Evolutionary conservation across 805 yeast species (phyloP).

Genomic region (Candida xyloterini): DNA sequence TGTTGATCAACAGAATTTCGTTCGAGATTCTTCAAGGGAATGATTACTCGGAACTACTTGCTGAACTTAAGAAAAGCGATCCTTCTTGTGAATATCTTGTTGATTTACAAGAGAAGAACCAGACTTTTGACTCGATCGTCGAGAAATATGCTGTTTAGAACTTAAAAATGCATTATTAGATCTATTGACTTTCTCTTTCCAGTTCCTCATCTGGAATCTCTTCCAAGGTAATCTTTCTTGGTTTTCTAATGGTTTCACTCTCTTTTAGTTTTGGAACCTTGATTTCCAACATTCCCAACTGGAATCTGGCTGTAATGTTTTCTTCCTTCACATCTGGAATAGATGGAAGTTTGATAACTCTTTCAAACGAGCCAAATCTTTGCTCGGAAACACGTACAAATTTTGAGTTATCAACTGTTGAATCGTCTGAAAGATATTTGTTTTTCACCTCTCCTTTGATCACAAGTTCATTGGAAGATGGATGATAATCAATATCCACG

Average conservation of each 20-base stretch:
- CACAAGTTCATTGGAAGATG: slow-evolving; percentile 50
- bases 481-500: slow-evolving; percentile 57
- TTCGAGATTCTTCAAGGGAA: slow-evolving; percentile 54
- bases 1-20: slow-evolving; percentile 64
- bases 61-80: slow-evolving; percentile 43
- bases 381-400: slow-evolving; percentile 49
- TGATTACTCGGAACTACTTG: slow-evolving; percentile 21
- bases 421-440: slow-evolving; percentile 34
- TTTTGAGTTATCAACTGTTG: slow-evolving; percentile 31
- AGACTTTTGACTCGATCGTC: slow-evolving; percentile 66
- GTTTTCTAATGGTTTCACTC: slow-evolving; percentile 15
- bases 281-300: slow-evolving; percentile 53
- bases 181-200: slow-evolving; percentile 20
- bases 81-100: slow-evolving; percentile 48
- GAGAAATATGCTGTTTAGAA: slow-evolving; percentile 43
- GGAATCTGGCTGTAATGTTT: slow-evolving; percentile 49
- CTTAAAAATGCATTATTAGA: background rate
- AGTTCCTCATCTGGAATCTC: slow-evolving; percentile 33
- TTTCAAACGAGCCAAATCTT: slow-evolving; percentile 54
- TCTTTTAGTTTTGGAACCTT: slow-evolving; percentile 44
- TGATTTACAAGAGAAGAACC: slow-evolving; percentile 60
- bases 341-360: slow-evolving; percentile 54
- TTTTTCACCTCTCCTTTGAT: slow-evolving; percentile 49
- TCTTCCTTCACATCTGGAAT: slow-evolving; percentile 53
- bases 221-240: slow-evolving; percentile 27